A percentile compares a stretch with the other conserved stretches of the same genome.
These are phyloP conservation scores for Lentinula lateritia DNA, from an alignment of 768 basidiomycete genomes.

Conservation along the genomic window DNA sequence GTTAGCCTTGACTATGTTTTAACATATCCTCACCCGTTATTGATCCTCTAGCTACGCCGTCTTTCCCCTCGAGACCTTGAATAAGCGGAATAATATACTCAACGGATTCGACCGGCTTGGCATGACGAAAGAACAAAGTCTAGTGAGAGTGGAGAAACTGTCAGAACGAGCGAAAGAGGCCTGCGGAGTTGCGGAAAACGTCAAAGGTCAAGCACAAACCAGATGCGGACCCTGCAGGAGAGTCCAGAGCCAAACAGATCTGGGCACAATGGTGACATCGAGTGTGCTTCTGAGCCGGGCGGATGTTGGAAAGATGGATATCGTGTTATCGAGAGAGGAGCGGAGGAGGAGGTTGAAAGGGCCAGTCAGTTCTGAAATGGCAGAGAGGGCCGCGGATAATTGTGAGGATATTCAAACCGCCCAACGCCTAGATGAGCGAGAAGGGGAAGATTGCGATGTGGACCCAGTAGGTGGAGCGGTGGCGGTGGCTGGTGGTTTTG, in stretches of 20 bases:
- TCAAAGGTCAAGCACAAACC: neutral
- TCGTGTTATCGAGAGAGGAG: conserved; percentile 39
- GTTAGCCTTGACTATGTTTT: neutral
- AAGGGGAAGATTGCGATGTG: neutral
- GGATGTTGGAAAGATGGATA: conserved; percentile 18
- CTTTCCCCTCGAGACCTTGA: neutral
- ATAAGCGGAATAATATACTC: neutral
- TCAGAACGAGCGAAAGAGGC: neutral
- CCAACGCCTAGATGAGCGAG: too few relatives aligned
- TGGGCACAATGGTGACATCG: too few relatives aligned
- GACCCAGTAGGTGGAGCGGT: neutral
- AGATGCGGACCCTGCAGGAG: too few relatives aligned
- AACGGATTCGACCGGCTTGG: neutral
- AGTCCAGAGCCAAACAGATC: too few relatives aligned
- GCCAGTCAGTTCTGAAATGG: conserved; percentile 9
- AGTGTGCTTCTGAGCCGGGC: too few relatives aligned
- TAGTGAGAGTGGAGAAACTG: neutral
- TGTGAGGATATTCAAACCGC: neutral
- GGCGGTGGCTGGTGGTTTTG: neutral
- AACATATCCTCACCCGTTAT: neutral
- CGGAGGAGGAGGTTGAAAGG: conserved; percentile 20
- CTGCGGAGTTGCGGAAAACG: neutral
- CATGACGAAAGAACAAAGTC: neutral
- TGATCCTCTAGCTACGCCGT: neutral
- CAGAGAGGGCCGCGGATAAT: conserved; percentile 3